Base-by-base conservation (phyloP, 164 flowering plant genomes). In the Chimonanthus praecox region DNA sequence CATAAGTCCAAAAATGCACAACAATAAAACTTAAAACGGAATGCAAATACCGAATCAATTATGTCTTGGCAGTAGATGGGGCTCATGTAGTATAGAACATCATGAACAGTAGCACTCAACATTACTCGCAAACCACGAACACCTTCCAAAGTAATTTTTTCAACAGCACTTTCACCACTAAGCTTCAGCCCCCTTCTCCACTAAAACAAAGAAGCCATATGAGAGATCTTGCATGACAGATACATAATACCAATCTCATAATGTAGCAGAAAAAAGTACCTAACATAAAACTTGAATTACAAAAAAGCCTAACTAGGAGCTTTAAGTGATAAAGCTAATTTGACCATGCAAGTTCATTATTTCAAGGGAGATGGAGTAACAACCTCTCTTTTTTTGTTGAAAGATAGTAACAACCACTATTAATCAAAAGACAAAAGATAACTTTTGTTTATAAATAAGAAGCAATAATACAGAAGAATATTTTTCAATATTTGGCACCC, bases 41-140 rank as follows among this genome's bases (percentile, higher is more conserved):
- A 69, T 48, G 21, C 18, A 16, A 18, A 60, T 90, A 96, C 99
- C 88, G 99, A 91, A 75, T 96, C 78, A 65, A 96, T 88, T 49
- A 96, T 96, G 68, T 86, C 95, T 82, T 96, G 99, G 82, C 99
- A 94, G 78, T 96, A 89, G 74, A 96, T 91, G 65, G 99, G 99
- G 78, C 99, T 96, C 99, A 96, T 96, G 84, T 96, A 96, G 76
- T 92, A 96, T 73, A 96, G 76, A 8, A 96, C 90, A 84, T 96
- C 98, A 83, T 94, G 99, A 75, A 88, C 99, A 49, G 99, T 96
- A 46, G 99, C 99, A 81, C 99, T 83, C 78, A 96, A 76, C 85
- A 77, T 92, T 63, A 85, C 85, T 69, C 99, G 97, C 83, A 94
- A 79, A 21, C 92, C 94, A 49, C 93, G 84, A 6, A 96, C 94